Conservation (phyloP, 2,329 filamentous ascomycete genomes). For the Hypoxylon sp. region DNA sequence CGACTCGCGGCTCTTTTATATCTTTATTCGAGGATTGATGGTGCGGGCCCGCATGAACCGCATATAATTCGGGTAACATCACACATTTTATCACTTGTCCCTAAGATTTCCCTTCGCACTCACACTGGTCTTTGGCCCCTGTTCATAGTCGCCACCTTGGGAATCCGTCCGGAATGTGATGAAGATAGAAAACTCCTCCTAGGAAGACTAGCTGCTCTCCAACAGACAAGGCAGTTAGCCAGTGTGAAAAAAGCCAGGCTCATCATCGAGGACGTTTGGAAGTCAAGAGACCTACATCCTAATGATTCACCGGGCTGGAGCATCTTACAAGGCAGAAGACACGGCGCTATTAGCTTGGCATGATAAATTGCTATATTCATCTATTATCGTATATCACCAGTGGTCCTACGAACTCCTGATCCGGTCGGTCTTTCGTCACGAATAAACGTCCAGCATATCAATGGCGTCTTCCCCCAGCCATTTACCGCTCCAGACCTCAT, state of each 20-base stretch:
- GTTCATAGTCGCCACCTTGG: conserved; percentile 53
- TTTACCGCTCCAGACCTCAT: conserved; percentile 18
- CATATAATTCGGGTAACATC: conserved; percentile 46
- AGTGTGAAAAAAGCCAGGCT: conserved; percentile 53
- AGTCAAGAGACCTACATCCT: conserved; percentile 48
- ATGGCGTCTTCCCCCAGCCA: not conserved
- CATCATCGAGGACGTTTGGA: conserved; percentile 54
- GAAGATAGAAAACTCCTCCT: conserved; percentile 49
- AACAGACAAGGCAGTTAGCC: conserved; percentile 52
- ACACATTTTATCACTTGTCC: conserved; percentile 48
- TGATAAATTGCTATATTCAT: conserved; percentile 28
- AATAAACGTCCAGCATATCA: not conserved
- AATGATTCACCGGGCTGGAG: conserved; percentile 36
- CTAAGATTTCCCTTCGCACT: conserved; percentile 49
- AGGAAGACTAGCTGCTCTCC: conserved; percentile 47
- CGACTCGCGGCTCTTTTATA: conserved; percentile 52
- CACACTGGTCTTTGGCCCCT: conserved; percentile 53
- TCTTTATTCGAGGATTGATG: conserved; percentile 51
- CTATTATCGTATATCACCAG: not conserved
- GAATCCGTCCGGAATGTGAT: conserved; percentile 50
- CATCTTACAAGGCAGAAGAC: conserved; percentile 39
- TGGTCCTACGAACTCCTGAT: not conserved
- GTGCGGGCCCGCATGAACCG: conserved; percentile 48
- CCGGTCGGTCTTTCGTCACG: not conserved
- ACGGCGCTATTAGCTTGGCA: conserved; percentile 49